Base-by-base conservation (phyloP, 768 basidiomycete genomes). In the Cystobasidium onofrii region DNA sequence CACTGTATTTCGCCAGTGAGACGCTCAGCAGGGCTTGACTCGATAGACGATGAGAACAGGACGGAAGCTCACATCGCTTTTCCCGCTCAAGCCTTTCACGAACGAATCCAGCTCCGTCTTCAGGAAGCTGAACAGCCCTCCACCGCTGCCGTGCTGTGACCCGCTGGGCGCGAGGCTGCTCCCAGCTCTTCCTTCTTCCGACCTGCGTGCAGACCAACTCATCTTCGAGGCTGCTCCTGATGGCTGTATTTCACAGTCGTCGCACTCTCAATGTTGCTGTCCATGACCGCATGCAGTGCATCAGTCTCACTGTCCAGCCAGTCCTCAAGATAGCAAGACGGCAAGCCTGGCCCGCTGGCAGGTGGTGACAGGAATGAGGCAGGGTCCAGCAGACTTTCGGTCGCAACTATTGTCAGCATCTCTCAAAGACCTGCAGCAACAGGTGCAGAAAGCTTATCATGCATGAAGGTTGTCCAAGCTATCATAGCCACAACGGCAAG, bases 71-170 rank as follows among this genome's bases (percentile, higher is more conserved):
- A 69, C 66, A 4, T 69, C 66, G 4, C 13, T 9, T 18, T 52
- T 41, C 44, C 66, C 66, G 31, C 66, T 69, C 23, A 69, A 27
- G 13, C 66, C 66, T 31, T 69, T 69, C 27, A 69, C 66, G 31
- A 69, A 69, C 39, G 66, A 69, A 46, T 69, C 66, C 17, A 69
- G 41, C 66, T 69, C 66, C 10, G 41, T 69, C 20, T 52, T 44
- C 43, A 69, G 44, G 46, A 46, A 69, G 46, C 46, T 52, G 31
- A 69, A 50, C 31, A 69, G 39, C 34, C 66, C 66, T 46, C 66
- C 66, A 13, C 63, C 57, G 63, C 63, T 64, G 15, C 63, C 44
- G 27, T 34, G 25, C 39, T 43, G 25, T n/a, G n/a, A n/a, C n/a
- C n/a, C n/a, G 57, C 57, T 60, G 23, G 25, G 6, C 25, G 29